Evolutionary conservation across 495 filamentous ascomycete genomes (phyloP), one percentile per base, ranked within the genome.

Genomic region (Aspergillus sclerotioniger): DNA sequence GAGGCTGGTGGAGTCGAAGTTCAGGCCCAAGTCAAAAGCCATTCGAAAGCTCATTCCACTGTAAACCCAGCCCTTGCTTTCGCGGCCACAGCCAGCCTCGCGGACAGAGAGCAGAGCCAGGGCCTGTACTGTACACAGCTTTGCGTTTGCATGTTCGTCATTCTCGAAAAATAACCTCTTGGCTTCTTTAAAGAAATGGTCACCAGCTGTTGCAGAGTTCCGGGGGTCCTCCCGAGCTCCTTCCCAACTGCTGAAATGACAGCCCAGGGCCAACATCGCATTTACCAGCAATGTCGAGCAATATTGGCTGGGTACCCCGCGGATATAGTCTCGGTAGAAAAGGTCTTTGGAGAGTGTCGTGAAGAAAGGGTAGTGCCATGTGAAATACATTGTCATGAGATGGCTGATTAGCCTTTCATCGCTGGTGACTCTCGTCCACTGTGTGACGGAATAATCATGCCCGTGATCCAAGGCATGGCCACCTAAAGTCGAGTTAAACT

Each of bases 21-120:
- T 96, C 54, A 98, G 76, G 0, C 94, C 94, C 41, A 98, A 79
- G 67, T 98, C 94, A 67, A 88, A 89, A 0, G 92, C 93, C 94
- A 98, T 97, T n/a, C 94, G 87, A 66, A 98, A 98, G 67, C 90
- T 93, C 87, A 98, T 96, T 33, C 94, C 94, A 63, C 90, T 95
- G 69, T 98, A 98, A 6, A 96, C 90, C 94, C 94, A 98, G 10
- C 94, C 94, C 68, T 92, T 95, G 33, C 90, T 90, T 75, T 98
- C 94, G 31, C 94, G 82, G 0, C 91, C 94, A 71, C 94, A 98
- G 4, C 94, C 94, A 5, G 94, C 95, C 74, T 98, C 94, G 51
- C 94, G 82, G 6, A 98, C 94, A 53, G 91, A 96, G 93, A 98
- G 97, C 60, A 98, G 77, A 2, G 91, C 91, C 51, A 98, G 73